phyloP scores from a whole-genome alignment of 179 eudicot species.

The Kewa caespitosa region DNA sequence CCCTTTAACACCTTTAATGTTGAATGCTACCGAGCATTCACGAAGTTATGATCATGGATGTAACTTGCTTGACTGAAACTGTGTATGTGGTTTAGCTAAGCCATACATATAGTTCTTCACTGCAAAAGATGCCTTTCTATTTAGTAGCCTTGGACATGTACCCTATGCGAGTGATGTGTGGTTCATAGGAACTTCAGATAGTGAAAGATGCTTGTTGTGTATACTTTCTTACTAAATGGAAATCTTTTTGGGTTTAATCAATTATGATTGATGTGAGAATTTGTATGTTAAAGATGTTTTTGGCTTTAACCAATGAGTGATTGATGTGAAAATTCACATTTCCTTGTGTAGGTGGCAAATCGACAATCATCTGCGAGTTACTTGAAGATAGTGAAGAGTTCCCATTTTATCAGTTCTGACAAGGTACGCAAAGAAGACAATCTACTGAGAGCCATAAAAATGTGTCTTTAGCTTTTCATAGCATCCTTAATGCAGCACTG shows the following conservation, averaged over 20 bases:
- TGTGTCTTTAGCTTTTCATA: not conserved
- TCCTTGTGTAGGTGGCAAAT: conserved; percentile 57
- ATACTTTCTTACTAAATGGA: not conserved
- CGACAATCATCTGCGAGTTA: conserved; percentile 65
- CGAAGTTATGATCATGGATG: too few relatives aligned
- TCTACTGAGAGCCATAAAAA: not conserved
- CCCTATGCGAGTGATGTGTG: not conserved
- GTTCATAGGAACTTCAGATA: not conserved
- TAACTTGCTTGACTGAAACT: not conserved
- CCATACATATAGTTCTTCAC: not conserved
- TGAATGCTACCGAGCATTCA: not conserved
- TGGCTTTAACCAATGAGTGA: not conserved
- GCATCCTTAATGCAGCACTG: conserved; percentile 6
- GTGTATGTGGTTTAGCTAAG: conserved; percentile 5
- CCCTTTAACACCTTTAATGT: not conserved
- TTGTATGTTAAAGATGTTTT: not conserved
- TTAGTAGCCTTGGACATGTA: not conserved
- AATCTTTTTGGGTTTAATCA: not conserved
- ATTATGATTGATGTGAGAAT: conserved; percentile 3
- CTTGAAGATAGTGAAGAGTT: conserved; percentile 64
- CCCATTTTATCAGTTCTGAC: conserved; percentile 80
- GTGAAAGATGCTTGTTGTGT: not conserved
- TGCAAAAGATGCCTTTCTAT: not conserved
- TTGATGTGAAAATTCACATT: conserved; percentile 10
- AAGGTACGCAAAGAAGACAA: conserved; percentile 49